Conservation (phyloP, 2,329 filamentous ascomycete species). For the Leptosphaerulina australis region DNA sequence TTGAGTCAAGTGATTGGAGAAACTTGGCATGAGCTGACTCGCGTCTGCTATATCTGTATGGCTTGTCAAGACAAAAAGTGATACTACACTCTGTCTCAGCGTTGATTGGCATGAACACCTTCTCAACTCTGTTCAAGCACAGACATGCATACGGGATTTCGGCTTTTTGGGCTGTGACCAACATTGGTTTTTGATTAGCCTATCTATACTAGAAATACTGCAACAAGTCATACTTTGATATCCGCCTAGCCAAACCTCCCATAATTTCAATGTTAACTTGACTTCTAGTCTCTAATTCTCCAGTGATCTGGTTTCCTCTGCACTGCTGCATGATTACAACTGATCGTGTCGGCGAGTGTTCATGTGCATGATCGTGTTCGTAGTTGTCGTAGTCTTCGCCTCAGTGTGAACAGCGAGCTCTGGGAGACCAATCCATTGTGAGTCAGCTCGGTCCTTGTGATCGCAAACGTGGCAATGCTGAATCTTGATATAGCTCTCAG, state of each 20-base stretch:
- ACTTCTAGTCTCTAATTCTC: no score
- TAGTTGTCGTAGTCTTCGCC: not conserved
- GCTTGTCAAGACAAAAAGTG: not conserved
- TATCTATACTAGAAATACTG: slow-evolving; percentile 19
- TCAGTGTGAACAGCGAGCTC: not conserved
- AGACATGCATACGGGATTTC: no score
- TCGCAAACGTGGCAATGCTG: slow-evolving; percentile 15
- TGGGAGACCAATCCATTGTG: slow-evolving; percentile 15
- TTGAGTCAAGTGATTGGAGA: not conserved
- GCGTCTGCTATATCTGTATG: not conserved
- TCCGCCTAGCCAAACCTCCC: not conserved
- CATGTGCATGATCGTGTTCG: not conserved
- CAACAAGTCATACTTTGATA: not conserved
- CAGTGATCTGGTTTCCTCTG: no score
- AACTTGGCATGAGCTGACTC: slow-evolving; percentile 18
- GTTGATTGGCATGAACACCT: no score
- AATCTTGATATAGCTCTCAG: slow-evolving; percentile 21
- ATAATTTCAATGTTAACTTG: no score
- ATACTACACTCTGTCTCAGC: no score
- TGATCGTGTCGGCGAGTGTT: slow-evolving; percentile 3
- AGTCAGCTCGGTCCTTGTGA: slow-evolving; percentile 7
- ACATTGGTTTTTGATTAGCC: slow-evolving; percentile 8
- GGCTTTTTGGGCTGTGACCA: slow-evolving; percentile 22
- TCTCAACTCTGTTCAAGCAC: no score
- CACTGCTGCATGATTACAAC: not conserved